Percentiles rank a stretch among this genome's conserved stretches.
Conservation (phyloP, 2,329 filamentous ascomycete species). For the Cryphonectria naterciae region DNA sequence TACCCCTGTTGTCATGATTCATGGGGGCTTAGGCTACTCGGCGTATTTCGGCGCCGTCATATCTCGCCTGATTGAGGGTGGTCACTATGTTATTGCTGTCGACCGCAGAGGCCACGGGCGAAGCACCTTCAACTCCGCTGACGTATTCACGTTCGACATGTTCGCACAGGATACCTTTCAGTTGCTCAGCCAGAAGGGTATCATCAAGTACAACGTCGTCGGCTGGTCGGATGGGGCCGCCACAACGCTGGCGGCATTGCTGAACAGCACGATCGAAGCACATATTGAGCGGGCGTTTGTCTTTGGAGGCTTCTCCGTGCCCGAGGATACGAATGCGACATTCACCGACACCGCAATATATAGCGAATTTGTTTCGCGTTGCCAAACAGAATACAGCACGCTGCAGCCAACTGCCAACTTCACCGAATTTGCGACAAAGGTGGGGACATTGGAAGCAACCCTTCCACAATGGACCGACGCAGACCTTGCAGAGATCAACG, state of each 20-base stretch:
- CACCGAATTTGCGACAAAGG: conserved; percentile 42
- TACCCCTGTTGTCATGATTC: conserved; percentile 44
- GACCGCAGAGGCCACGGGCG: conserved; percentile 49
- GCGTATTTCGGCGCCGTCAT: conserved; percentile 48
- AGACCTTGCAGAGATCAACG: conserved; percentile 34
- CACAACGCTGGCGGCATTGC: conserved; percentile 43
- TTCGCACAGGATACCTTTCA: conserved; percentile 43
- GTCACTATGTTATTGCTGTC: conserved; percentile 45
- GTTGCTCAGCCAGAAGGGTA: conserved; percentile 37
- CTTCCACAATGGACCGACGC: conserved; percentile 39
- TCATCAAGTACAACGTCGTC: conserved; percentile 41
- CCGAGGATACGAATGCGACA: conserved; percentile 42
- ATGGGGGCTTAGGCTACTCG: conserved; percentile 48
- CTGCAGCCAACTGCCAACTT: conserved; percentile 44
- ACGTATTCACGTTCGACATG: conserved; percentile 45
- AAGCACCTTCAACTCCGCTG: conserved; percentile 41
- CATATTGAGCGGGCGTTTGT: conserved; percentile 46
- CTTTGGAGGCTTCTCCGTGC: conserved; percentile 41
- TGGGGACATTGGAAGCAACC: conserved; percentile 43
- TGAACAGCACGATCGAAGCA: conserved; percentile 37
- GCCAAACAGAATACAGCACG: conserved; percentile 42
- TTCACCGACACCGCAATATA: conserved; percentile 41
- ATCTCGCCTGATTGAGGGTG: conserved; percentile 37
- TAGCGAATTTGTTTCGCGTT: conserved; percentile 41
- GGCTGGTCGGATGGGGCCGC: conserved; percentile 49